A percentile compares a stretch with the other conserved stretches of the same genome.
Conservation (phyloP, 345 rosid genomes). For the Diplotaxis tenuifolia region DNA sequence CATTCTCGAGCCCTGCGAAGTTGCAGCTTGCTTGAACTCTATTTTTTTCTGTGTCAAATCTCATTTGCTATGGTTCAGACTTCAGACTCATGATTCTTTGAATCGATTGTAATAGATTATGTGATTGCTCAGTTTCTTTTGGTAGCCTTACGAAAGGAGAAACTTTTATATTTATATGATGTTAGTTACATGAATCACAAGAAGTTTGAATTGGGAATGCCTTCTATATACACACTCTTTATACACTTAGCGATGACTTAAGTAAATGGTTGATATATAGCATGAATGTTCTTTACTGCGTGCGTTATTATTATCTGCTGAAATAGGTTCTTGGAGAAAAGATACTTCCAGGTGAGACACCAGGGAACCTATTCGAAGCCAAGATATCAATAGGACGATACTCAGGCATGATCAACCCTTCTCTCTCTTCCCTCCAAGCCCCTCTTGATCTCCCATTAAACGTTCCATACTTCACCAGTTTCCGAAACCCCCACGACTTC, state of each 20-base stretch:
- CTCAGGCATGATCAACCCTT: constrained; percentile 48
- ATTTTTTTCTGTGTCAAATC: neutral
- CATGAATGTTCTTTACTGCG: neutral
- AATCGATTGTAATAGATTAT: neutral
- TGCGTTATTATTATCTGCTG: constrained; percentile 29
- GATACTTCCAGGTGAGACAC: constrained; percentile 64
- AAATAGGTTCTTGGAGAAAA: constrained; percentile 56
- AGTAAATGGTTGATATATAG: constrained; percentile 20
- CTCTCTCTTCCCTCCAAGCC: constrained; percentile 45
- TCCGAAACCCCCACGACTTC: constrained; percentile 64
- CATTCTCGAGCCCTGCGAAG: neutral
- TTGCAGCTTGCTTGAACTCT: neutral
- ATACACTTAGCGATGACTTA: constrained; percentile 13
- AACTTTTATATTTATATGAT: neutral
- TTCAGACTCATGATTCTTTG: neutral
- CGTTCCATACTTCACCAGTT: constrained; percentile 59
- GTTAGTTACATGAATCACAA: neutral
- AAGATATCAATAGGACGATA: constrained; percentile 50
- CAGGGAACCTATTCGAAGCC: constrained; percentile 56
- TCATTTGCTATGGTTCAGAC: neutral
- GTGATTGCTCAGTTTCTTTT: neutral
- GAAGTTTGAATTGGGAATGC: constrained; percentile 6
- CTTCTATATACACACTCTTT: constrained; percentile 22
- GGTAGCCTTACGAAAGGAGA: neutral
- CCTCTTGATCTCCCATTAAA: constrained; percentile 45